Base-by-base conservation (phyloP, 2,329 filamentous ascomycete species). In the Macrophomina phaseolina region DNA sequence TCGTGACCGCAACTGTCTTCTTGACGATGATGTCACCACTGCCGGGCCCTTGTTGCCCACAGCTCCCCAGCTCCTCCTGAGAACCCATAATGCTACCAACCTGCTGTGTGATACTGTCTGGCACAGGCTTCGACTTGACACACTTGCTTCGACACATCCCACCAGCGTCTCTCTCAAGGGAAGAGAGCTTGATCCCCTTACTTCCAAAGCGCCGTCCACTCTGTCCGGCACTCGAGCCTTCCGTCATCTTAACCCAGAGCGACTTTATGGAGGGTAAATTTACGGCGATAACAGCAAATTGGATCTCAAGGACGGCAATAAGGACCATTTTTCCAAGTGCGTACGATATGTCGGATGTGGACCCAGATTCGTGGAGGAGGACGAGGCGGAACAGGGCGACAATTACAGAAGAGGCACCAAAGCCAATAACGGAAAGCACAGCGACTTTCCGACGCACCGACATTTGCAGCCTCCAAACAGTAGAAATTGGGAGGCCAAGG, bases 251-350 rank as follows among this genome's bases (percentile, higher is more conserved):
- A 14, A 38, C 7, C 52, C 52, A 78, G 32, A 79, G 72, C 4
- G 74, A 73, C 60, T 76, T 74, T n/a, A 77, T 61, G 1, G 70
- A 69, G 0, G 75, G 76, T 46, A 77, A 70, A 67, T 77, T 78
- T 63, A 75, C 72, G 4, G 76, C 73, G 36, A 77, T 64, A 42
- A 78, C 72, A 23, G 74, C 77, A 16, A 75, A 67, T 58, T 76
- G 70, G 46, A 78, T 71, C 61, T 78, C 76, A 32, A 76, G 61
- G 16, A 71, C 71, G 2, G 76, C 73, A 18, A 77, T 69, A 28
- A 78, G 75, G 66, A 75, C 69, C 68, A 77, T 74, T 53, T 74
- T 75, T 4, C 76, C 76, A 8, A 78, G 69, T 1, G 71, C 68
- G 46, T 69, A 77, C 28, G 73, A 74, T 12, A 72, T 68, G 56